Percentiles rank a stretch among this genome's conserved stretches.
Evolutionary conservation across 2,329 filamentous ascomycete species (phyloP).

Genomic region (Fusarium nanum): DNA sequence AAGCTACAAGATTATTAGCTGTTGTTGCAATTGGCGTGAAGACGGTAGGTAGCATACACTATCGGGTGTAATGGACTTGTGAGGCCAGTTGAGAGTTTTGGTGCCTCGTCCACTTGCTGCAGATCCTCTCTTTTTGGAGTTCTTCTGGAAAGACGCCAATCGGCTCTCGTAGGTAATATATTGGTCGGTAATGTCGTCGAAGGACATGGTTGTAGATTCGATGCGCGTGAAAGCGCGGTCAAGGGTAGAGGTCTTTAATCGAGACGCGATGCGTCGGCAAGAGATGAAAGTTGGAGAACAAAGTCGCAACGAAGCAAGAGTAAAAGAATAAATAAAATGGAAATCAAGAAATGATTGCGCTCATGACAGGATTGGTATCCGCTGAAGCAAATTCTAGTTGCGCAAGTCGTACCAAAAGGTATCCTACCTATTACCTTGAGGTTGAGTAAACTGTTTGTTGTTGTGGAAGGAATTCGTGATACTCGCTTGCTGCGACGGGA

Average conservation of each 20-base stretch:
- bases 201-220: conserved; percentile 46
- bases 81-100: conserved; percentile 80
- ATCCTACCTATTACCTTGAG: not conserved
- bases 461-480: conserved; percentile 38
- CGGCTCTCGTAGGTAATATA: conserved; percentile 79
- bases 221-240: conserved; percentile 39
- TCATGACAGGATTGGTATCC: conserved; percentile 35
- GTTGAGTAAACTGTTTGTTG: conserved; percentile 16
- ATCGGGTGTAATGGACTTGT: conserved; percentile 57
- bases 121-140: conserved; percentile 77
- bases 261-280: conserved; percentile 37
- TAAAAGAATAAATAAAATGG: conserved; percentile 1
- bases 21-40: conserved; percentile 6
- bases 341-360: conserved; percentile 27
- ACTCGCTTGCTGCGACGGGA: conserved; percentile 7
- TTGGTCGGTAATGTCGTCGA: conserved; percentile 55
- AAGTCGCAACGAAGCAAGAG: conserved; percentile 18
- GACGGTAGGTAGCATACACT: conserved; percentile 43
- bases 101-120: conserved; percentile 63
- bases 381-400: conserved; percentile 3
- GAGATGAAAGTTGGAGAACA: conserved; percentile 2
- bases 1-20: conserved; percentile 67
- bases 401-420: conserved; percentile 16
- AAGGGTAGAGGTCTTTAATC: conserved; percentile 21
- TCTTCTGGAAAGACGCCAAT: conserved; percentile 79